Conservation (phyloP, 2,329 filamentous ascomycete genomes). For the Aureobasidium sp. region DNA sequence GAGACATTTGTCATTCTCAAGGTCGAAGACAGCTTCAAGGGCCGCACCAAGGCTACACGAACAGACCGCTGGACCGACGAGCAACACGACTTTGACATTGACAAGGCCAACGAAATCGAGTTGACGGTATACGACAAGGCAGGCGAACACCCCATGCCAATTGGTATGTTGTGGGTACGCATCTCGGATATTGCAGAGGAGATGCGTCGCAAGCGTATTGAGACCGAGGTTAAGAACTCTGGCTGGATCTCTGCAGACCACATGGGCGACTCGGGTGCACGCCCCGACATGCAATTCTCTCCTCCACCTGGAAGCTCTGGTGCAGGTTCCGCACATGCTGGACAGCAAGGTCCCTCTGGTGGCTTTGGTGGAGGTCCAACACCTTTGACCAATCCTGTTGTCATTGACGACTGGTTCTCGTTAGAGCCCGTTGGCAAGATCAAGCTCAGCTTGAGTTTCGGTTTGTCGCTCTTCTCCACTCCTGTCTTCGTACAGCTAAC, state of each 20-base stretch:
- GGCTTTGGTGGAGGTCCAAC: constrained; percentile 32
- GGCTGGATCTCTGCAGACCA: constrained; percentile 97
- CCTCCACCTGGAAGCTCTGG: constrained; percentile 38
- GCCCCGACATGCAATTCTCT: constrained; percentile 48
- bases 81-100: constrained; percentile 83
- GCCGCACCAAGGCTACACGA: constrained; percentile 75
- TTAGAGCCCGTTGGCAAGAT: constrained; percentile 91
- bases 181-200: constrained; percentile 97
- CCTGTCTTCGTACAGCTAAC: neutral
- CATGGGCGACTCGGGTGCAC: constrained; percentile 59
- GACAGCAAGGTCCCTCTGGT: constrained; percentile 28
- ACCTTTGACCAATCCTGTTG: constrained; percentile 48
- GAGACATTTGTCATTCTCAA: constrained; percentile 96
- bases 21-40: constrained; percentile 88
- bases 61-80: constrained; percentile 91
- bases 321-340: constrained; percentile 25
- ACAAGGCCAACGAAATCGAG: constrained; percentile 98
- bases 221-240: constrained; percentile 86
- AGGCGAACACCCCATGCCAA: constrained; percentile 79
- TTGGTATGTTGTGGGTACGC: constrained; percentile 90
- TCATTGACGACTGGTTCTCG: constrained; percentile 93
- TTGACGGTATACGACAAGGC: constrained; percentile 96
- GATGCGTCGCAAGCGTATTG: constrained; percentile 93
- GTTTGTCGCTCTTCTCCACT: constrained; percentile 31
- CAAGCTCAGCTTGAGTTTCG: constrained; percentile 82